Conservation (phyloP, 176 grass and related monocot species). For the Avena eriantha region DNA sequence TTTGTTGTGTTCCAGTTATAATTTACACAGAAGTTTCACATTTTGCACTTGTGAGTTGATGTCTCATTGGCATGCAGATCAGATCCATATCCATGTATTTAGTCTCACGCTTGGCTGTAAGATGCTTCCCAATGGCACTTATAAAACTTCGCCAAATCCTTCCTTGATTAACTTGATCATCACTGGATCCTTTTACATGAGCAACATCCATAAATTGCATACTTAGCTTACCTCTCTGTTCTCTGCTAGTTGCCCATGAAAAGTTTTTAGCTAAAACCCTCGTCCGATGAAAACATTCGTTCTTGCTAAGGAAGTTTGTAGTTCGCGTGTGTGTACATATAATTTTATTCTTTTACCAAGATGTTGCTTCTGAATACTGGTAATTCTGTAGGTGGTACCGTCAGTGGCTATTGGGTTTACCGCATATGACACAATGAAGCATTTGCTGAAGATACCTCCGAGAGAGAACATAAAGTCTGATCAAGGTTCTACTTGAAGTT, state of each 20-base stretch:
- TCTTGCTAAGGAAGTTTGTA: not conserved
- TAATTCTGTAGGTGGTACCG: conserved; percentile 63
- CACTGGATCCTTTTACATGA: not conserved
- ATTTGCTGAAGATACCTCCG: conserved; percentile 63
- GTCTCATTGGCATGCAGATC: not conserved
- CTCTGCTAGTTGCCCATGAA: not conserved
- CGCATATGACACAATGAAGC: conserved; percentile 76
- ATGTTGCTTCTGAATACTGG: conserved; percentile 12
- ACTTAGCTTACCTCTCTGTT: not conserved
- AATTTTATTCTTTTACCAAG: not conserved
- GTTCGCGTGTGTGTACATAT: not conserved
- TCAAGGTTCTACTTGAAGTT: conserved; percentile 50
- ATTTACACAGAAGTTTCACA: not conserved
- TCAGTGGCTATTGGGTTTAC: conserved; percentile 83
- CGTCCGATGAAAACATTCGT: not conserved
- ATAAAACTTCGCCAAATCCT: not conserved
- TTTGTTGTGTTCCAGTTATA: not conserved
- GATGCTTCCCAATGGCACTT: not conserved
- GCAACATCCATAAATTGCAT: not conserved
- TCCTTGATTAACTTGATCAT: not conserved
- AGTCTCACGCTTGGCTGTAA: not conserved
- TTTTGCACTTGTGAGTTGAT: conserved; percentile 8
- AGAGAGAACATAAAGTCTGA: conserved; percentile 52
- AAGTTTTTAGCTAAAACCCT: not conserved
- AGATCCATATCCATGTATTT: not conserved